Evolutionary conservation across 2,329 filamentous ascomycete genomes (phyloP).

Genomic region (Fusarium aywerte): DNA sequence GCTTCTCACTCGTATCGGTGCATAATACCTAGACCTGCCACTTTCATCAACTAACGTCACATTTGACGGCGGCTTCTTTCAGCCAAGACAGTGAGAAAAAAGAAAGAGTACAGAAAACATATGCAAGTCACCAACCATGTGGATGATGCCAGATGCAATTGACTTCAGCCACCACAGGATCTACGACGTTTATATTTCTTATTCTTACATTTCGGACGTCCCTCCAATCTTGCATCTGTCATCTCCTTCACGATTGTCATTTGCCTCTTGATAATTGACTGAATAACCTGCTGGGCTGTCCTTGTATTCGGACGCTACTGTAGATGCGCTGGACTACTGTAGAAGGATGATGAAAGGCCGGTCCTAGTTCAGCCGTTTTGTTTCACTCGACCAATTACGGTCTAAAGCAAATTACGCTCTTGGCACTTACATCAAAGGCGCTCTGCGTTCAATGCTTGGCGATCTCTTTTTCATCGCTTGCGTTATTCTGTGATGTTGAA

Average conservation of each 20-base stretch:
- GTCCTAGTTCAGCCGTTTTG: conserved; percentile 41
- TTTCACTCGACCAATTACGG: conserved; percentile 41
- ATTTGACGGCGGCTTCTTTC: conserved; percentile 19
- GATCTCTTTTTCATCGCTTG: conserved; percentile 10
- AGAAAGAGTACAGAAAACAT: background rate
- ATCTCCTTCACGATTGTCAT: conserved; percentile 1
- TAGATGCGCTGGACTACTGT: conserved; percentile 5
- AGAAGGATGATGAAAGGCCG: conserved; percentile 23
- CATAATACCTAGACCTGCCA: conserved; percentile 8
- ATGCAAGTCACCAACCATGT: conserved; percentile 50
- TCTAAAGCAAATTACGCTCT: conserved; percentile 41
- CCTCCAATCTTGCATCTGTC: conserved; percentile 17
- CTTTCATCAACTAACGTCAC: conserved; percentile 20
- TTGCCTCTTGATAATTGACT: background rate
- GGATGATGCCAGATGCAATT: conserved; percentile 27
- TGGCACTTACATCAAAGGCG: conserved; percentile 27
- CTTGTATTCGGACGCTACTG: conserved; percentile 7
- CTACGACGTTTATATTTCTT: conserved; percentile 3
- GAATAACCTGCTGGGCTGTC: background rate
- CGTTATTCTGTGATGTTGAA: conserved; percentile 4
- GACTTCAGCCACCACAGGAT: background rate
- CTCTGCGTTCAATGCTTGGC: conserved; percentile 24
- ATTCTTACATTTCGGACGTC: background rate
- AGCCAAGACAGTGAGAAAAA: conserved; percentile 3
- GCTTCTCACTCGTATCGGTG: conserved; percentile 6